These are phyloP conservation scores for Rachicladosporium sp. DNA, from an alignment of 2,329 filamentous ascomycete genomes.

Conservation along the genomic window DNA sequence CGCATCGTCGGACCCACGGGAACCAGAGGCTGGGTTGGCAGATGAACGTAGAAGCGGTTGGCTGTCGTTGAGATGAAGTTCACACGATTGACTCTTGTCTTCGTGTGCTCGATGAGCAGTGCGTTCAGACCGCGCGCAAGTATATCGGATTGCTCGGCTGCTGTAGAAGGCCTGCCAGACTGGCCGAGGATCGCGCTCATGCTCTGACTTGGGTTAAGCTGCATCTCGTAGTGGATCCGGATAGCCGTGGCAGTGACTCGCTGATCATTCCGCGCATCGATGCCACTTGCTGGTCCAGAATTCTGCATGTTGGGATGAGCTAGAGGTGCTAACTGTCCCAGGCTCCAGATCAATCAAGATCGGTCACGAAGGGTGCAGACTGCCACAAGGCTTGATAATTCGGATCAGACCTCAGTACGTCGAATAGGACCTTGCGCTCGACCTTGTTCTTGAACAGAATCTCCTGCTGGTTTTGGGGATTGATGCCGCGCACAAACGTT, in stretches of 20 bases:
- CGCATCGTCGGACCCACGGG: not conserved
- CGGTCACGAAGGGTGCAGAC: constrained; percentile 6
- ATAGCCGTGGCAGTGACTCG: not conserved
- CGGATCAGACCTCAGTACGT: not conserved
- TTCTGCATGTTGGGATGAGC: constrained; percentile 2
- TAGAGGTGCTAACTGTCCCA: not conserved
- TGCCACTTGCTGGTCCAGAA: not conserved
- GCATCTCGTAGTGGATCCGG: not conserved
- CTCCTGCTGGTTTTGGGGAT: not conserved
- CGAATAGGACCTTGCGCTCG: not conserved
- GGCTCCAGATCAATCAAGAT: constrained; percentile 11
- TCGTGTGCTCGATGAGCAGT: constrained; percentile 3
- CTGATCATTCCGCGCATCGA: not conserved
- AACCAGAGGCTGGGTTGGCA: not conserved
- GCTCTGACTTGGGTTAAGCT: not conserved
- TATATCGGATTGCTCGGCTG: constrained; percentile 1
- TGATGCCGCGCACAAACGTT: not conserved
- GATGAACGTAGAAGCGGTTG: not conserved
- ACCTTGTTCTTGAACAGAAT: constrained; percentile 2
- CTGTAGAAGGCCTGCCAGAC: not conserved
- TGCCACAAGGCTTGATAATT: constrained; percentile 1
- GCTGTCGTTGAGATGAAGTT: not conserved
- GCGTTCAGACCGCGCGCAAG: constrained; percentile 9
- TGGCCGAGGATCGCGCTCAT: constrained; percentile 1
- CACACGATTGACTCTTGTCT: not conserved